Conservation (phyloP, 2,329 filamentous ascomycete species). For the Acephala macrosclerotiorum region DNA sequence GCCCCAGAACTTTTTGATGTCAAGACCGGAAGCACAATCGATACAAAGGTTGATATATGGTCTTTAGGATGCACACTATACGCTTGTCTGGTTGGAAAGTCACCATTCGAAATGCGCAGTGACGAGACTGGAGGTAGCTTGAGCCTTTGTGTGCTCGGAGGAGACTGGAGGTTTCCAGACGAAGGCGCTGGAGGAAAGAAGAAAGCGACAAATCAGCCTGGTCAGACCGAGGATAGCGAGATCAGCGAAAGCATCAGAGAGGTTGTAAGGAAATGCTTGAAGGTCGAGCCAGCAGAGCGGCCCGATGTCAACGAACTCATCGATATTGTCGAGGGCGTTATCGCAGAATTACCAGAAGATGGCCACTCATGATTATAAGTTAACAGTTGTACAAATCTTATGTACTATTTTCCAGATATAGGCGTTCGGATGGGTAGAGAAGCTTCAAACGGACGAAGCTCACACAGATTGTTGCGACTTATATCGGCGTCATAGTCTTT, state of each 20-base stretch:
- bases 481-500: not conserved
- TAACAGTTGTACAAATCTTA: not conserved
- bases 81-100: conserved; percentile 95
- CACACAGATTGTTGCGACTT: not conserved
- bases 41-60: conserved; percentile 98
- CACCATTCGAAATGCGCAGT: conserved; percentile 92
- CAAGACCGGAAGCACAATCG: conserved; percentile 88
- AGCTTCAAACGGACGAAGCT: not conserved
- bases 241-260: conserved; percentile 88
- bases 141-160: conserved; percentile 89
- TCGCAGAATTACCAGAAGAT: conserved; percentile 72
- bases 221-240: conserved; percentile 47
- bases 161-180: conserved; percentile 96
- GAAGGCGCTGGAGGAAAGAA: conserved; percentile 69
- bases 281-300: conserved; percentile 85
- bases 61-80: conserved; percentile 97
- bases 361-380: conserved; percentile 39
- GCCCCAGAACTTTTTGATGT: conserved; percentile 98
- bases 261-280: conserved; percentile 85
- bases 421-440: conserved; percentile 4
- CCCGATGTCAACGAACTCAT: conserved; percentile 90
- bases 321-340: conserved; percentile 75
- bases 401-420: conserved; percentile 8
- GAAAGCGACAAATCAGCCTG: conserved; percentile 45
- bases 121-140: conserved; percentile 96